These are phyloP conservation scores for Echeveria elegans DNA, from an alignment of 164 flowering plant species.

Conservation along the genomic window DNA sequence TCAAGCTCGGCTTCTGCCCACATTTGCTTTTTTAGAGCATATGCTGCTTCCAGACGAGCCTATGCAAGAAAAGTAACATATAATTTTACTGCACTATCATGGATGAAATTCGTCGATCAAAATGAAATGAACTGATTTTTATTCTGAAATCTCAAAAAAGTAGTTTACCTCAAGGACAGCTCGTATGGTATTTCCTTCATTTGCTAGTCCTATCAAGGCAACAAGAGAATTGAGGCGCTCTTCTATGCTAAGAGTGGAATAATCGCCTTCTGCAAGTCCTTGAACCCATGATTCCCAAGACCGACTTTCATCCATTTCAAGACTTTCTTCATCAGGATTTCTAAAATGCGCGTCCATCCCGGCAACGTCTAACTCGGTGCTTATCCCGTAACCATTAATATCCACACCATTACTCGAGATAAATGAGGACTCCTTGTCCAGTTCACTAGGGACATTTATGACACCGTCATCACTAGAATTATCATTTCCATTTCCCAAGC, in stretches of 20 bases:
- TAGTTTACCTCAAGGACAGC: background rate
- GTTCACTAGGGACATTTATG: background rate
- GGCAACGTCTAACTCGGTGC: background rate
- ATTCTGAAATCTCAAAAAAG: constrained; percentile 18
- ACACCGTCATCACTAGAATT: background rate
- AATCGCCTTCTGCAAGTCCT: background rate
- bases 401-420: background rate
- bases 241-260: background rate
- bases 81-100: background rate
- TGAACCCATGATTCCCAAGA: constrained; percentile 1
- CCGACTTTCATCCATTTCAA: background rate
- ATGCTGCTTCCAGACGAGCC: background rate
- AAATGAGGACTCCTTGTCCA: background rate
- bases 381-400: background rate
- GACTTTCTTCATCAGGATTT: background rate
- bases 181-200: background rate
- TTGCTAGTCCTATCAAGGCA: background rate
- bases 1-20: background rate
- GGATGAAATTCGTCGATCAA: background rate
- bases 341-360: background rate
- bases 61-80: background rate
- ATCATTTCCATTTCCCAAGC: constrained; percentile 1
- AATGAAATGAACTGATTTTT: constrained; percentile 17
- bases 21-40: background rate
- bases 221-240: background rate